Percentiles rank a stretch among this genome's conserved stretches.
Evolutionary conservation across 1,284 basidiomycete genomes (phyloP).

Genomic region (Phellopilus nigrolimitatus): DNA sequence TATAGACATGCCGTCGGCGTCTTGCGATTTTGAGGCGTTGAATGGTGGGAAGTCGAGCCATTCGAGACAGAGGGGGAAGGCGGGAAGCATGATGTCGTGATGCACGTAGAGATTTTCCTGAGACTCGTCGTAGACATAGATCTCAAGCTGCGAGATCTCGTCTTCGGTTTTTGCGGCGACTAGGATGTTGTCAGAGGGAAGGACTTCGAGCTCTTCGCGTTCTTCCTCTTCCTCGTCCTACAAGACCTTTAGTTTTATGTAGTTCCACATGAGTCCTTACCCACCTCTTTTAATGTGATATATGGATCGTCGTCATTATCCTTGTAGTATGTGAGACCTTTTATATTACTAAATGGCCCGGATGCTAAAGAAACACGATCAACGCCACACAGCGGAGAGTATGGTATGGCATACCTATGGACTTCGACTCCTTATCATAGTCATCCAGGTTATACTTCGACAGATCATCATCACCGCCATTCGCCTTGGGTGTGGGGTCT

Average conservation of each 20-base stretch:
- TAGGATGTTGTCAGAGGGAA: constrained; percentile 89
- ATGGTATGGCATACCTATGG: constrained; percentile 51
- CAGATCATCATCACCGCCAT: constrained; percentile 69
- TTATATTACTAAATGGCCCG: constrained; percentile 95
- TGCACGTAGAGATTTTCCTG: constrained; percentile 95
- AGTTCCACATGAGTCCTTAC: constrained; percentile 25
- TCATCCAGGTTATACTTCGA: constrained; percentile 89
- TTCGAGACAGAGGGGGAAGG: constrained; percentile 97
- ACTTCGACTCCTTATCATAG: constrained; percentile 83
- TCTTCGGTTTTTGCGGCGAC: constrained; percentile 95
- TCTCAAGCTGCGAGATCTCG: constrained; percentile 93
- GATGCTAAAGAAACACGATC: constrained; percentile 64
- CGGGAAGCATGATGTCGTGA: constrained; percentile 97
- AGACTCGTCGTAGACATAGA: constrained; percentile 91
- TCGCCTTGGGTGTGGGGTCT: constrained; percentile 27
- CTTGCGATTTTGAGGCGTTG: constrained; percentile 31
- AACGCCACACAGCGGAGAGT: constrained; percentile 40
- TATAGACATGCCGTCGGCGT: constrained; percentile 50
- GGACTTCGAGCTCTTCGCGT: constrained; percentile 85
- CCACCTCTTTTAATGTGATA: constrained; percentile 90
- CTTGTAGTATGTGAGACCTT: constrained; percentile 88
- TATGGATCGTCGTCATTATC: constrained; percentile 96
- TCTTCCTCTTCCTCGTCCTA: constrained; percentile 79
- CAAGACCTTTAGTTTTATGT: constrained; percentile 17
- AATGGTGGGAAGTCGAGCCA: constrained; percentile 94